Conservation (phyloP, 345 rosid species). For the Brassica carinata region DNA sequence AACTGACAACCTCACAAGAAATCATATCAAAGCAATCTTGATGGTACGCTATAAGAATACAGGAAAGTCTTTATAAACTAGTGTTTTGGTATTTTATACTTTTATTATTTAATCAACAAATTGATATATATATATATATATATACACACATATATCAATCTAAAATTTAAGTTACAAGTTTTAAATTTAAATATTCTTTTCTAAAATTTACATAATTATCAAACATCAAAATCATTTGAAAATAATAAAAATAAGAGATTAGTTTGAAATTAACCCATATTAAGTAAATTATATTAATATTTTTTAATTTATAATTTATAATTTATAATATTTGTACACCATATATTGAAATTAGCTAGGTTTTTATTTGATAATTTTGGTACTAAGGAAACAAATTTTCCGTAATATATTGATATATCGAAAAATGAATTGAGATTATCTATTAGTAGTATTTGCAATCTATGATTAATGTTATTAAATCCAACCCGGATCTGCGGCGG, state of each 20-base stretch:
- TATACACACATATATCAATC: background rate
- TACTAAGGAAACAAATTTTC: background rate
- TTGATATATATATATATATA: too few relatives aligned
- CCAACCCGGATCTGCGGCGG: too few relatives aligned
- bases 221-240: background rate
- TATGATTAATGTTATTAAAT: too few relatives aligned
- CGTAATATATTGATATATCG: background rate
- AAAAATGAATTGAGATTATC: too few relatives aligned
- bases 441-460: too few relatives aligned
- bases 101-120: background rate
- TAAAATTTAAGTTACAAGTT: background rate
- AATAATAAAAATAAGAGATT: too few relatives aligned
- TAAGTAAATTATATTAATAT: too few relatives aligned
- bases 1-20: background rate
- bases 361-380: background rate
- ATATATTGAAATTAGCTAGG: background rate
- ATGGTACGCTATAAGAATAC: background rate
- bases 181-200: background rate
- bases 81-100: too few relatives aligned
- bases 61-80: background rate
- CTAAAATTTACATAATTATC: too few relatives aligned
- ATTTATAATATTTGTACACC: background rate
- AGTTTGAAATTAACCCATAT: too few relatives aligned
- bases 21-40: background rate
- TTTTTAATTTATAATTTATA: too few relatives aligned